Base-by-base conservation (phyloP, 306 rosid genomes). In the Vigna trinervia region DNA sequence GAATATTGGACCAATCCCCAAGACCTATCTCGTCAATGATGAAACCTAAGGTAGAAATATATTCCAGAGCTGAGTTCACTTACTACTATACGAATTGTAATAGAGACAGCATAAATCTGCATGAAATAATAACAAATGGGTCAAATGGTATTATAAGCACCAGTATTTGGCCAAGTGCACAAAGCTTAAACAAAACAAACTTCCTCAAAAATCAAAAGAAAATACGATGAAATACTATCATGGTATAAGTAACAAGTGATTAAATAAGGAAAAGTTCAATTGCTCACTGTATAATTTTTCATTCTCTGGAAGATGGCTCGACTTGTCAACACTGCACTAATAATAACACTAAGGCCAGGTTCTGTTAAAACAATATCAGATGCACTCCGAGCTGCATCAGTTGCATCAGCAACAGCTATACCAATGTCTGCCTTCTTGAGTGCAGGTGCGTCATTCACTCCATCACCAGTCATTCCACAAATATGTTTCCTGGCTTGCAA, bases 351-450 rank as follows among this genome's bases (percentile, higher is more conserved):
- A 17, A 93, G 90, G n/a, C 97, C 97, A 56, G 97, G 96, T 80
- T 93, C 97, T 32, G 97, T 93, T 64, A 93, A 88, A 64, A 93
- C 97, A 80, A 93, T 93, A 83, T 93, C 97, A 20, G 97, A 93
- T 56, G 97, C 97, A 86, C 97, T 90, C 10, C 97, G 94, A 77
- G 97, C 97, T 12, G 97, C 97, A 86, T 93, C 97, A 60, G 97
- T 93, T 12, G 97, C 97, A 89, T 93, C 97, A 69, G 97, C 96
- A 66, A 93, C 97, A 69, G 97, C 97, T 68, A 93, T 93, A 69
- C 97, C 96, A 76, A 93, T 93, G 81, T 93, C 97, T 7, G 97
- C 97, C 60, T 93, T 93, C 78, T 93, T 93, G 5, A 93, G 97
- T 47, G 97, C 97, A 71, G 97, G 97, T 22, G 97, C 97, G 80